Conservation (phyloP, 2,329 filamentous ascomycete species). For the Aspergillus spinulosporus region DNA sequence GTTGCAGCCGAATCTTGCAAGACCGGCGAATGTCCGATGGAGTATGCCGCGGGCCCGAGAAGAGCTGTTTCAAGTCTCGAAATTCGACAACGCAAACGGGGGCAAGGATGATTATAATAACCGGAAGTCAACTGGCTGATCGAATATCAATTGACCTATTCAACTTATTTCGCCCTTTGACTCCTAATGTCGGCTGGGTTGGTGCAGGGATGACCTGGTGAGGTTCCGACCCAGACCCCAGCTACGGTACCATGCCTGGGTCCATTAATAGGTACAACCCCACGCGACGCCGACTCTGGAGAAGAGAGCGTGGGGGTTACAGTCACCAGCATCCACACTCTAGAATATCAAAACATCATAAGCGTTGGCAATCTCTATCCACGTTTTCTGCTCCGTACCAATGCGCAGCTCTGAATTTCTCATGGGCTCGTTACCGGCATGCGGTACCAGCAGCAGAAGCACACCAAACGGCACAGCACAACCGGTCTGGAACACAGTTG, state of each 20-base stretch:
- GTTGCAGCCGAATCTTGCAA: conserved; percentile 10
- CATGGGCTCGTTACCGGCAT: too few species aligned
- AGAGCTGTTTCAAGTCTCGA: background rate
- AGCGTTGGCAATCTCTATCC: too few species aligned
- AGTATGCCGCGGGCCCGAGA: conserved; percentile 6
- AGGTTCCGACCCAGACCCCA: conserved; percentile 2
- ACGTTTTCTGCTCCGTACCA: too few species aligned
- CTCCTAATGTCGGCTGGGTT: conserved; percentile 16
- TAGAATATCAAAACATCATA: background rate
- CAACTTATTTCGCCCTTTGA: conserved; percentile 12
- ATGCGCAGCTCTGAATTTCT: too few species aligned
- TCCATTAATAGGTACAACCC: conserved; percentile 5
- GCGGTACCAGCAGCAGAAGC: too few species aligned
- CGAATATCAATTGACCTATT: conserved; percentile 6
- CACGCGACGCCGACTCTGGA: conserved; percentile 17
- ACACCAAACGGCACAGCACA: too few species aligned
- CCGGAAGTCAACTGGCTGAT: conserved; percentile 7
- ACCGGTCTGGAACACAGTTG: too few species aligned
- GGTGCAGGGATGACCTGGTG: conserved; percentile 6
- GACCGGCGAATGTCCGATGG: conserved; percentile 20
- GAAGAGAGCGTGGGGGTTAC: conserved; percentile 15
- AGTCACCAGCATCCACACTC: background rate
- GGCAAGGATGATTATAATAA: conserved; percentile 13
- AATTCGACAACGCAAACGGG: background rate
- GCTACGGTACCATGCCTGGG: conserved; percentile 2